Evolutionary conservation across 2,329 filamentous ascomycete genomes (phyloP), one percentile per base, ranked within the genome.

Genomic region (Aspergillus melleus): DNA sequence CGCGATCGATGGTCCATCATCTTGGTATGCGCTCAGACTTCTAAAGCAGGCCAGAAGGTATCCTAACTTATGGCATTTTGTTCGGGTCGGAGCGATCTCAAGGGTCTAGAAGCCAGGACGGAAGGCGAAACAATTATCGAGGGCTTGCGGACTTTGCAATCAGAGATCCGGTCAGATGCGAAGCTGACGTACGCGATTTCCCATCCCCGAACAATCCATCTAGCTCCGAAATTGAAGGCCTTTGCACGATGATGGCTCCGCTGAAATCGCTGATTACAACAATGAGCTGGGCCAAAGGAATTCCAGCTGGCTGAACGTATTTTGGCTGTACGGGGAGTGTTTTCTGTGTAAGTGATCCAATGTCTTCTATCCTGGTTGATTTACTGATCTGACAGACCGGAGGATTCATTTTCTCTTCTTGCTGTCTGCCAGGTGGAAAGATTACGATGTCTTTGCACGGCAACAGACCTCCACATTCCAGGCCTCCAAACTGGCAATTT

Each of bases 381-480:
- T 14, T 49, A 49, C 71, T 77, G 57, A 74, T 39, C 32, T 11
- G 63, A 66, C 66, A 81, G 77, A 75, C 74, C 86, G 92, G 72
- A 92, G 94, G 62, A 86, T 98, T 60, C 88, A 85, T 75, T 90
- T 89, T 22, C 85, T 88, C 63, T 98, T 98, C 80, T 83, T 82
- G 20, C 82, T 87, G 20, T 93, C 90, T 20, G 84, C 83, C 58
- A 84, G 93, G 76, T 99, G 95, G 95, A 93, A 91, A 77, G 81
- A 79, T 65, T 96, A 98, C 77, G 94, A 98, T 76, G 84, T 96
- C 64, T 98, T 97, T 70, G 85, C 88, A 50, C 88, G 89, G 66
- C 93, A 96, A 75, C 98, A 98, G 81, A 90, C 92, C 75, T 87
- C 87, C 54, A 96, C 93, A 0, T 97, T 98, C 83, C 90, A 90